A percentile compares a stretch with the other conserved stretches of the same genome.
These are phyloP conservation scores for Xanthoconium stramineum DNA, from an alignment of 768 basidiomycete species.

Conservation along the genomic window DNA sequence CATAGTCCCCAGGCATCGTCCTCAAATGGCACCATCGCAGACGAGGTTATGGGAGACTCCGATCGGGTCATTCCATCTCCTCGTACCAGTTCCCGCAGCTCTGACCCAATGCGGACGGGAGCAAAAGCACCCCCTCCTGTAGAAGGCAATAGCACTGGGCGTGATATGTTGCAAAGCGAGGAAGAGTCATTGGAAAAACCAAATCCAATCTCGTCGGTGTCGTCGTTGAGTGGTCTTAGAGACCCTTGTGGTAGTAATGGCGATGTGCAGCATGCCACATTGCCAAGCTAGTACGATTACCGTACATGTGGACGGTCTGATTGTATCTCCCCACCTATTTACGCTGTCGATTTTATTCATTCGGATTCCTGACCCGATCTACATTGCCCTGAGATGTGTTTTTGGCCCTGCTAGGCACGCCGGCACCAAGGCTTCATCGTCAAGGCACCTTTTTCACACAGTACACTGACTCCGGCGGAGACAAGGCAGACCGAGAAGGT, in stretches of 20 bases:
- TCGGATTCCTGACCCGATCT: slow-evolving; percentile 20
- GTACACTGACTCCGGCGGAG: neutral
- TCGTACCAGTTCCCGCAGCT: slow-evolving; percentile 18
- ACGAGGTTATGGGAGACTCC: slow-evolving; percentile 10
- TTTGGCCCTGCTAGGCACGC: slow-evolving; percentile 5
- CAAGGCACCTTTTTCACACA: slow-evolving; percentile 14
- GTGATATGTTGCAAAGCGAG: neutral
- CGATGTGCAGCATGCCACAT: neutral
- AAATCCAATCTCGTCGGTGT: slow-evolving; percentile 10
- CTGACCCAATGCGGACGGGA: slow-evolving; percentile 5
- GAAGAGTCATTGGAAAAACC: slow-evolving; percentile 3
- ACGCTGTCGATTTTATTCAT: neutral
- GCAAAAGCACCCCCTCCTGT: slow-evolving; percentile 1
- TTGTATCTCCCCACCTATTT: slow-evolving; percentile 4
- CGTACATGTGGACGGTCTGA: slow-evolving; percentile 4
- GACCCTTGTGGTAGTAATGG: slow-evolving; percentile 12
- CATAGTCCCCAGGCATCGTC: slow-evolving; percentile 16
- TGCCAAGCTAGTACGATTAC: slow-evolving; percentile 17
- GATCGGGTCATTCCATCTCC: slow-evolving; percentile 24
- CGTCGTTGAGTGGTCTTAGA: neutral
- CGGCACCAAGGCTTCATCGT: neutral
- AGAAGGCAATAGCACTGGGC: slow-evolving; percentile 5
- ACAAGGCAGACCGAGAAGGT: slow-evolving; percentile 2
- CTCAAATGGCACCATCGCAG: slow-evolving; percentile 12
- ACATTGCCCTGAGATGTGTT: neutral